These are phyloP conservation scores for Chaetomiaceae sp. DNA, from an alignment of 2,329 filamentous ascomycete genomes.

Conservation along the genomic window DNA sequence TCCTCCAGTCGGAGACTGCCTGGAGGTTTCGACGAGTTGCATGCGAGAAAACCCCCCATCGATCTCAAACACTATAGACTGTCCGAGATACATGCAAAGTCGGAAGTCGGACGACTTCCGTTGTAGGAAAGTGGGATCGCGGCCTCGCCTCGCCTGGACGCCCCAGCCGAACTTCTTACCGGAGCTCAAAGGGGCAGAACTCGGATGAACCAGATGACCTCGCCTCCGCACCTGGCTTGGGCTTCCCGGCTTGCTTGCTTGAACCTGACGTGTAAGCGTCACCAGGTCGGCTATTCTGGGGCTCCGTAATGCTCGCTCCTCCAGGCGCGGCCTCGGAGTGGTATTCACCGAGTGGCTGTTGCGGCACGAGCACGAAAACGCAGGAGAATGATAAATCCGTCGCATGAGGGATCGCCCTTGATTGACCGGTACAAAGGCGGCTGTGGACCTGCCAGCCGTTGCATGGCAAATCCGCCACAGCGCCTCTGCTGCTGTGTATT, in stretches of 20 bases:
- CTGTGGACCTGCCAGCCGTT: conserved; percentile 6
- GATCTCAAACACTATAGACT: conserved; percentile 20
- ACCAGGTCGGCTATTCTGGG: neutral
- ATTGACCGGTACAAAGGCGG: conserved; percentile 18
- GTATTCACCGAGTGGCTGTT: neutral
- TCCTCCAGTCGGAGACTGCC: conserved; percentile 18
- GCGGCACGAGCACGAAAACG: neutral
- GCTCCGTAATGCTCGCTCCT: neutral
- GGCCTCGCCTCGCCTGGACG: neutral
- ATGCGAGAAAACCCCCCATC: conserved; percentile 20
- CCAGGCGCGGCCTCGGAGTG: neutral
- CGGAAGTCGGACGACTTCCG: neutral
- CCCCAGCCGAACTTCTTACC: neutral
- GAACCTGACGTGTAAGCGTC: too few species aligned
- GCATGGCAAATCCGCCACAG: conserved; percentile 4
- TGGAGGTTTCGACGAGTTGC: conserved; percentile 22
- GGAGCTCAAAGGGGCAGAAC: neutral
- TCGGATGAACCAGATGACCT: neutral
- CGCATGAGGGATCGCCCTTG: conserved; percentile 23
- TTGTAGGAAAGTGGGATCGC: neutral
- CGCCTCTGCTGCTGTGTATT: too few species aligned
- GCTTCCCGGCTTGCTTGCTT: neutral
- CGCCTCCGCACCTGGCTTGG: conserved; percentile 1
- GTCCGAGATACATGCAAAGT: conserved; percentile 9
- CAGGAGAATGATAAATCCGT: neutral